Evolutionary conservation across 169 alveolate genomes (phyloP).

Genomic region (Perkinsus marinus): DNA sequence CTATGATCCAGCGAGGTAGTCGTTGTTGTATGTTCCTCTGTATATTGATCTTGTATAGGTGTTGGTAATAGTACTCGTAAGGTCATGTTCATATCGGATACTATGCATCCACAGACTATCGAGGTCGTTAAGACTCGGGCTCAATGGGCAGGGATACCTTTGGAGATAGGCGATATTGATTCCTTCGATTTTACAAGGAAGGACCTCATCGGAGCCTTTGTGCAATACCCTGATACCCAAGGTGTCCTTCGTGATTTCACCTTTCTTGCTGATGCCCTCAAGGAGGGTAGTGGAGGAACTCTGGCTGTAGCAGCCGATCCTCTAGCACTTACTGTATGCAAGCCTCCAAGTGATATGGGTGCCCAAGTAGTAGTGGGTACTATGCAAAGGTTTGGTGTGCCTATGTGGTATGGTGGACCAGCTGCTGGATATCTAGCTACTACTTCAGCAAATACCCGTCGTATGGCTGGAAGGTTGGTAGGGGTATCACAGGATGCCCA

Average conservation of each 20-base stretch:
- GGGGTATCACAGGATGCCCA: conserved; percentile 59
- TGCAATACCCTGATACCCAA: conserved; percentile 53
- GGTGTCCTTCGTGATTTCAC: conserved; percentile 52
- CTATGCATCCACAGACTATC: conserved; percentile 50
- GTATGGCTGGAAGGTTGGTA: conserved; percentile 69
- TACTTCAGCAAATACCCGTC: conserved; percentile 42
- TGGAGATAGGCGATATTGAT: conserved; percentile 42
- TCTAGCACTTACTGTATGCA: conserved; percentile 30
- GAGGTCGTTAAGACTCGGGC: conserved; percentile 58
- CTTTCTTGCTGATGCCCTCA: conserved; percentile 28
- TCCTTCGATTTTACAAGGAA: conserved; percentile 40
- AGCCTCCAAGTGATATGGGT: conserved; percentile 54
- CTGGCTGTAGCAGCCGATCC: conserved; percentile 54
- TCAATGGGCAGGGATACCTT: conserved; percentile 40
- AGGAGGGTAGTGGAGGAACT: conserved; percentile 10
- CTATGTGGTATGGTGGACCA: conserved; percentile 77
- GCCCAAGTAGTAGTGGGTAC: conserved; percentile 64
- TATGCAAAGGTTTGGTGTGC: conserved; percentile 68
- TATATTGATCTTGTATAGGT: background rate
- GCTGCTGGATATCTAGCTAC: conserved; percentile 67
- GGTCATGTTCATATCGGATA: conserved; percentile 41
- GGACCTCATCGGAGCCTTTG: conserved; percentile 47
- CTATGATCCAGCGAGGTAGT: conserved; percentile 36
- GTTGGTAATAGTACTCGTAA: background rate
- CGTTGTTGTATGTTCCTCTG: background rate